phyloP scores from a whole-genome alignment of 2,329 filamentous ascomycete species.

The Amesomyces nigricolor region DNA sequence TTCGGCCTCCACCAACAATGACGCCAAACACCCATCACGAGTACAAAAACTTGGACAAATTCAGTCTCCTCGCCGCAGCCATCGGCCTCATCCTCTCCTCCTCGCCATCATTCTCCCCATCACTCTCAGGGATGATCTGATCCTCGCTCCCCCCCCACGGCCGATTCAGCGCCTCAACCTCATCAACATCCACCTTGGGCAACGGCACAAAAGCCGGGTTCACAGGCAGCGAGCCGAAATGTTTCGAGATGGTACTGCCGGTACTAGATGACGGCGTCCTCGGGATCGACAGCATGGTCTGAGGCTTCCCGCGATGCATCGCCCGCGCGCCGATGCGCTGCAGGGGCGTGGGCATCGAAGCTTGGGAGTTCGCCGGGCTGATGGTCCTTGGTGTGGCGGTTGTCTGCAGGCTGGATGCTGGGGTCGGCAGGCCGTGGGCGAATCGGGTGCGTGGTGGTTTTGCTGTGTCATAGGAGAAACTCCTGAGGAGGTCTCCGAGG shows the following conservation, averaged over 20 bases:
- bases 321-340: constrained; percentile 49
- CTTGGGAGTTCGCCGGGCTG: constrained; percentile 6
- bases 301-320: constrained; percentile 30
- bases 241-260: background rate
- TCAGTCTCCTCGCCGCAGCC: constrained; percentile 31
- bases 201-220: constrained; percentile 52
- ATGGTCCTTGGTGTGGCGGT: constrained; percentile 13
- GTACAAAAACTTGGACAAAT: constrained; percentile 47
- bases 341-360: constrained; percentile 40
- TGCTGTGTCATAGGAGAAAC: constrained; percentile 29
- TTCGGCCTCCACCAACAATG: background rate
- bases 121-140: constrained; percentile 49
- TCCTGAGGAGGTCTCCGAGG: constrained; percentile 23
- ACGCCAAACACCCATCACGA: constrained; percentile 20
- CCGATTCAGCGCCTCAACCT: constrained; percentile 47
- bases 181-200: constrained; percentile 48
- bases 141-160: constrained; percentile 49
- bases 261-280: constrained; percentile 24
- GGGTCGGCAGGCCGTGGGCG: constrained; percentile 40
- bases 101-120: constrained; percentile 41
- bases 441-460: constrained; percentile 23
- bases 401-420: constrained; percentile 28
- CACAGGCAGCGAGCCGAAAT: constrained; percentile 32
- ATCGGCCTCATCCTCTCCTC: constrained; percentile 25
- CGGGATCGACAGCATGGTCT: constrained; percentile 22